Evolutionary conservation across 1,139 yeast genomes (phyloP).

Genomic region (Kazachstania sp.): DNA sequence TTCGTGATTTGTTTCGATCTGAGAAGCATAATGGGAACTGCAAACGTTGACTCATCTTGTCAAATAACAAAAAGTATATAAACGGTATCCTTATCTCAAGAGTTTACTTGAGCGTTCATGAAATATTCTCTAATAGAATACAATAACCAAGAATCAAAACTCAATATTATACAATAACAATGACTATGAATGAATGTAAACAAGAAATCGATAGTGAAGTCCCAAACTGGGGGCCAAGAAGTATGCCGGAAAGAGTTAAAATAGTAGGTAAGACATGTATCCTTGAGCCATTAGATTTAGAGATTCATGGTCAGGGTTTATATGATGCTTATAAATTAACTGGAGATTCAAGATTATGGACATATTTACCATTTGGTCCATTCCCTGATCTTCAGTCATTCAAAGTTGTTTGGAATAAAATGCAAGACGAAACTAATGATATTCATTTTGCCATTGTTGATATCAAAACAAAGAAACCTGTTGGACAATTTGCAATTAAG

Average conservation of each 20-base stretch:
- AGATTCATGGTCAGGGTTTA: slow-evolving; percentile 10
- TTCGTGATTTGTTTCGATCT: too few species aligned
- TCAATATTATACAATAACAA: background rate
- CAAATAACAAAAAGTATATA: too few species aligned
- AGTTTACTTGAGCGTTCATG: background rate
- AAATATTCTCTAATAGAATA: background rate
- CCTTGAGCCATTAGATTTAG: slow-evolving; percentile 11
- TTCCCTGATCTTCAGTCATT: slow-evolving; percentile 4
- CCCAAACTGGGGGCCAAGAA: slow-evolving; percentile 9
- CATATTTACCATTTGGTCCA: slow-evolving; percentile 15
- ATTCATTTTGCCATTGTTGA: slow-evolving; percentile 21
- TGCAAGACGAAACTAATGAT: slow-evolving; percentile 3
- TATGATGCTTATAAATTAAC: slow-evolving; percentile 7
- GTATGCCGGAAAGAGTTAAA: slow-evolving; percentile 7
- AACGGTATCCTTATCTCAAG: too few species aligned
- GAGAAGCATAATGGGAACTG: too few species aligned
- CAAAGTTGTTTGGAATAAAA: slow-evolving; percentile 2
- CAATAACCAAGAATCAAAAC: background rate
- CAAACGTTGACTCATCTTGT: too few species aligned
- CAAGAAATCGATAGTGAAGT: slow-evolving; percentile 10
- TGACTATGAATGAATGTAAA: slow-evolving; percentile 2
- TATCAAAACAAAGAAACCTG: slow-evolving; percentile 15
- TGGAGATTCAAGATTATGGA: slow-evolving; percentile 10
- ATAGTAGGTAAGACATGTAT: slow-evolving; percentile 11
- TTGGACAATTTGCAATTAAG: slow-evolving; percentile 25